Percentiles rank a stretch among this genome's conserved stretches.
These are phyloP conservation scores for Sarcodon sp. DNA, from an alignment of 768 basidiomycete genomes.

Conservation along the genomic window DNA sequence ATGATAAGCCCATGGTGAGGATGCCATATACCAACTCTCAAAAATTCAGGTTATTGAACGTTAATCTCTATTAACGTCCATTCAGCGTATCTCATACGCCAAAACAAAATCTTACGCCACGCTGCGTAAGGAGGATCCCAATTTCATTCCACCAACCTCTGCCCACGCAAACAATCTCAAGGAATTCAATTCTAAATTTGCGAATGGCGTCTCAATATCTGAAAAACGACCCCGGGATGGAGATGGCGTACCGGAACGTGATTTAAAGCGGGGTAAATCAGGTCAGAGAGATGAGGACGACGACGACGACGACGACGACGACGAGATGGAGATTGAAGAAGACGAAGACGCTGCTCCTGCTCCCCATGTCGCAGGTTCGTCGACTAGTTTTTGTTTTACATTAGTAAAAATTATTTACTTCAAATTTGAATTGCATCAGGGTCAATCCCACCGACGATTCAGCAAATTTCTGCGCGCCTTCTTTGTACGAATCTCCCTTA, in stretches of 20 bases:
- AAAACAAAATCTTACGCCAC: slow-evolving; percentile 85
- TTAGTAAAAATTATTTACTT: neutral
- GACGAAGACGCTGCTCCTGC: slow-evolving; percentile 45
- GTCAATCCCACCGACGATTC: slow-evolving; percentile 33
- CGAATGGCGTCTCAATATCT: slow-evolving; percentile 17
- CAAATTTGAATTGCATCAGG: slow-evolving; percentile 4
- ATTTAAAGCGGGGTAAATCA: slow-evolving; percentile 56
- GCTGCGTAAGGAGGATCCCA: slow-evolving; percentile 63
- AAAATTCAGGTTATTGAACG: neutral
- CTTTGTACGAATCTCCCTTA: slow-evolving; percentile 81
- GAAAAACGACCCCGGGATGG: slow-evolving; percentile 64
- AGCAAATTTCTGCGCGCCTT: slow-evolving; percentile 47
- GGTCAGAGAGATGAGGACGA: slow-evolving; percentile 14
- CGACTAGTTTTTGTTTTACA: slow-evolving; percentile 1
- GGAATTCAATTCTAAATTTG: slow-evolving; percentile 5
- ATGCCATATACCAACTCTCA: neutral
- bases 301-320: slow-evolving; percentile 55
- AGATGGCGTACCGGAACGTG: slow-evolving; percentile 33
- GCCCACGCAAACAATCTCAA: slow-evolving; percentile 34
- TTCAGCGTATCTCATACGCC: slow-evolving; percentile 84
- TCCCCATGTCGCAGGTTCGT: slow-evolving; percentile 33
- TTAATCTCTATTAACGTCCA: slow-evolving; percentile 10
- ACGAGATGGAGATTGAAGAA: slow-evolving; percentile 93
- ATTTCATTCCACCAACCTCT: slow-evolving; percentile 63
- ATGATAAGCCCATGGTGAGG: slow-evolving; percentile 82